Evolutionary conservation across 805 yeast species (phyloP).

Genomic region (Teunomyces tritomae): DNA sequence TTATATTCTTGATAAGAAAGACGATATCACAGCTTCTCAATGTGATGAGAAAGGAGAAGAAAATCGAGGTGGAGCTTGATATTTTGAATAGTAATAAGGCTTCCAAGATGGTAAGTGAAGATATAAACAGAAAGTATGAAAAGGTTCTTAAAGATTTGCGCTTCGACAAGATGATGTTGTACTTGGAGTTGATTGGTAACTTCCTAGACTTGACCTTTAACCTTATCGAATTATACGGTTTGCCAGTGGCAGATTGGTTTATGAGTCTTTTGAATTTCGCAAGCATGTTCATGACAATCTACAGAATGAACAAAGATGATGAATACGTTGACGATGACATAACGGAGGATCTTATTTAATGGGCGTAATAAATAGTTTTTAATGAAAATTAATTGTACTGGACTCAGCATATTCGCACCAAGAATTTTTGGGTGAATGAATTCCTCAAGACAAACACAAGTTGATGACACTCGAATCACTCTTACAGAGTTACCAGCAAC

Average conservation of each 20-base stretch:
- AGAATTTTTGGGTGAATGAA: not conserved
- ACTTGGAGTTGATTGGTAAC: constrained; percentile 41
- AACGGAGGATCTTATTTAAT: constrained; percentile 36
- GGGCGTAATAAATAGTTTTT: not conserved
- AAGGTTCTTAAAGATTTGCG: constrained; percentile 40
- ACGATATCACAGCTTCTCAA: constrained; percentile 42
- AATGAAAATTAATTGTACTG: not conserved
- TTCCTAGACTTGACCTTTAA: constrained; percentile 40
- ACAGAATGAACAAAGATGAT: constrained; percentile 50
- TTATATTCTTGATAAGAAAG: constrained; percentile 40
- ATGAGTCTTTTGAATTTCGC: constrained; percentile 40
- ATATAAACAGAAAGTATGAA: constrained; percentile 33
- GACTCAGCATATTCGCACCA: not conserved
- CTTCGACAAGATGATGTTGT: constrained; percentile 42
- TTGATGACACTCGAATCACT: constrained; percentile 4
- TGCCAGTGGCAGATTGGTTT: constrained; percentile 40
- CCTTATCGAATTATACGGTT: constrained; percentile 34
- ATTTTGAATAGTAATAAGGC: constrained; percentile 22
- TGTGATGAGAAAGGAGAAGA: constrained; percentile 35
- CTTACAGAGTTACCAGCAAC: not conserved
- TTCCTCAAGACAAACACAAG: not conserved
- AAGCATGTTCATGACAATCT: constrained; percentile 46
- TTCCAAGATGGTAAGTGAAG: constrained; percentile 13
- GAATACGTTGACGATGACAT: constrained; percentile 45
- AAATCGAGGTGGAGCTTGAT: constrained; percentile 35